These are phyloP conservation scores for Aspergillus sp. DNA, from an alignment of 2,329 filamentous ascomycete species.

Conservation along the genomic window DNA sequence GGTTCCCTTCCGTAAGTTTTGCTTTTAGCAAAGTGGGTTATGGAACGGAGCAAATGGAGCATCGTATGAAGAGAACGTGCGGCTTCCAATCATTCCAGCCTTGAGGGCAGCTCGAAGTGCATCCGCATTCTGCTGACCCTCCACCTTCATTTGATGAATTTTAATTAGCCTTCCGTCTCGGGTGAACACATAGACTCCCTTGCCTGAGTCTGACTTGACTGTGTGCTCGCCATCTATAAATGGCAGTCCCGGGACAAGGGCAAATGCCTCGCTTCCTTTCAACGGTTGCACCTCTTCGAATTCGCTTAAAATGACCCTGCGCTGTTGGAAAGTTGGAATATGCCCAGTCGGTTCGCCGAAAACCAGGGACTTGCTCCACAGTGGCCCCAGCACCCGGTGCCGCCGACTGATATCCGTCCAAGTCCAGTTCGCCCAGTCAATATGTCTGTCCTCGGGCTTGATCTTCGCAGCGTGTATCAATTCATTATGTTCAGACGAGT, in stretches of 20 bases:
- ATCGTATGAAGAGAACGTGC: constrained; percentile 25
- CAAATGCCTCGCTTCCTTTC: constrained; percentile 25
- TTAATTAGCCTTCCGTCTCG: constrained; percentile 36
- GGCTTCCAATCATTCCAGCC: constrained; percentile 38
- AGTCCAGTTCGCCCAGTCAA: constrained; percentile 60
- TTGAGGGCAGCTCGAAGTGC: constrained; percentile 40
- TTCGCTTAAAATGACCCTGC: constrained; percentile 39
- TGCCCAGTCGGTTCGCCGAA: constrained; percentile 19
- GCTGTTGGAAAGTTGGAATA: constrained; percentile 25
- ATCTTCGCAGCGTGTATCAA: constrained; percentile 70
- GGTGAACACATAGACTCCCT: constrained; percentile 38
- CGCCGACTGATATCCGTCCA: constrained; percentile 56
- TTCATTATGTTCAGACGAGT: constrained; percentile 22
- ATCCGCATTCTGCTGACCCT: constrained; percentile 37
- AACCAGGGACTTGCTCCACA: constrained; percentile 59
- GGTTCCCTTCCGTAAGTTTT: constrained; percentile 2
- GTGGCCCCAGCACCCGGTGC: constrained; percentile 60
- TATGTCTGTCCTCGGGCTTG: constrained; percentile 59
- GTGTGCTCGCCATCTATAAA: constrained; percentile 32
- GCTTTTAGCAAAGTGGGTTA: constrained; percentile 25
- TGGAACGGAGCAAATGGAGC: constrained; percentile 33
- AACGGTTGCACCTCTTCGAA: constrained; percentile 33
- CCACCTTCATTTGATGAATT: constrained; percentile 41
- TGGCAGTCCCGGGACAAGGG: constrained; percentile 37
- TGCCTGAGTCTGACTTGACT: constrained; percentile 24